Conservation (phyloP, 2,329 filamentous ascomycete species). For the Alternaria tenuissima region DNA sequence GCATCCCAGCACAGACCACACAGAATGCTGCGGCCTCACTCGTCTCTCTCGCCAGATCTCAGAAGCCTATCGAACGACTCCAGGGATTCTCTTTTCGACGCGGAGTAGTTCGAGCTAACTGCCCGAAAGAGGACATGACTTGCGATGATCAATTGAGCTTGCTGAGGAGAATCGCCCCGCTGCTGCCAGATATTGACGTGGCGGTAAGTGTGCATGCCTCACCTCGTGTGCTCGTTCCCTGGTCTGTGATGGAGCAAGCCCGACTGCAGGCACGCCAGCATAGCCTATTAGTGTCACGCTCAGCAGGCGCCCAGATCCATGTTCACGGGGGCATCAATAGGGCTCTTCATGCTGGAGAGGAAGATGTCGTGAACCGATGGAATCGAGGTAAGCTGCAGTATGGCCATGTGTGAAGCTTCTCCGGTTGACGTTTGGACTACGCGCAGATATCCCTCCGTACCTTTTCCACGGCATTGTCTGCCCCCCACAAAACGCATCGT, state of each 20-base stretch:
- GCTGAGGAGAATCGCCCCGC: neutral
- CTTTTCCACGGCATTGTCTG: neutral
- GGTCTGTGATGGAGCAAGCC: neutral
- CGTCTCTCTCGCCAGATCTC: neutral
- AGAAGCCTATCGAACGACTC: neutral
- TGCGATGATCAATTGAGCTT: neutral
- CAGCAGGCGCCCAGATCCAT: neutral
- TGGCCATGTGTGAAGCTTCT: neutral
- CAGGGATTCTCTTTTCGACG: neutral
- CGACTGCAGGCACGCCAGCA: constrained; percentile 1
- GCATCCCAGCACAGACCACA: neutral
- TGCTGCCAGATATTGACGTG: neutral
- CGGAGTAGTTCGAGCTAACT: neutral
- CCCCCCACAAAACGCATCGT: neutral
- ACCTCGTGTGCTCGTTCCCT: constrained; percentile 1
- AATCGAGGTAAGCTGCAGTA: neutral
- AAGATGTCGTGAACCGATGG: neutral
- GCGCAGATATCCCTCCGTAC: neutral
- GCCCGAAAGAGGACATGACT: neutral
- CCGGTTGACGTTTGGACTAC: neutral
- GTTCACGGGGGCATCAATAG: neutral
- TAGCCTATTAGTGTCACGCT: neutral
- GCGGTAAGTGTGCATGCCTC: constrained; percentile 1
- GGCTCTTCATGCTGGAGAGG: neutral
- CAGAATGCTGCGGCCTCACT: neutral